Evolutionary conservation across 176 grass and related monocot genomes (phyloP), one percentile per base, ranked within the genome.

Genomic region (Tillandsia fasciculata): DNA sequence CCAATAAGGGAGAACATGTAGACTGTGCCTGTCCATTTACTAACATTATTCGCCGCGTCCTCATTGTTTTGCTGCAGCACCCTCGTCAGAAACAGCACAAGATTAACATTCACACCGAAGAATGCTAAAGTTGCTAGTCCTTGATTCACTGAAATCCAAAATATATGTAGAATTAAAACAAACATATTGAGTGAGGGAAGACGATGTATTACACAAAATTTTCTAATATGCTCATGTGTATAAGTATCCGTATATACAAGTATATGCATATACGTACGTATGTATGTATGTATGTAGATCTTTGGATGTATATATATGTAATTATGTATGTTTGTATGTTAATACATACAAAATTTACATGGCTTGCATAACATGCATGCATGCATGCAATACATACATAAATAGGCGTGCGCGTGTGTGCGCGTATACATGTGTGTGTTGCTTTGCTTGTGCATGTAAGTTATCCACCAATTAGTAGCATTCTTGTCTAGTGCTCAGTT

Each of bases 21-120:
- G 29, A 97, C 93, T 12, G 93, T 97, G 70, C 92, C 92, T 1
- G 92, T 96, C 92, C 92, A 96, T 79, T 96, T 96, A 79, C 92
- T 96, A 1, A 97, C 93, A 74, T 97, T 97, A 85, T 92, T 97
- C 58, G 93, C 93, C 3, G 93, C 93, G 48, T 92, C 89, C 47
- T 82, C 88, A 51, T 92, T 97, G 67, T 74, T 82, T 69, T 92
- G 93, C 73, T 85, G 79, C 81, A 97, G 56, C 65, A 97, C 93
- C 65, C 89, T 71, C 63, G 93, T 97, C 76, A 97, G 77, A 71
- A 97, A 97, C 69, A 97, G 74, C 69, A 97, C 93, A 77, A 97
- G 72, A 79, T 97, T 97, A 64, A 97, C 93, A 68, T 85, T 86
- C 49, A 97, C 86, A 57, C 93, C 93, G 64, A 97, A 97, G 82